Evolutionary conservation across 2,329 filamentous ascomycete species (phyloP).

Genomic region (Didymella exigua): DNA sequence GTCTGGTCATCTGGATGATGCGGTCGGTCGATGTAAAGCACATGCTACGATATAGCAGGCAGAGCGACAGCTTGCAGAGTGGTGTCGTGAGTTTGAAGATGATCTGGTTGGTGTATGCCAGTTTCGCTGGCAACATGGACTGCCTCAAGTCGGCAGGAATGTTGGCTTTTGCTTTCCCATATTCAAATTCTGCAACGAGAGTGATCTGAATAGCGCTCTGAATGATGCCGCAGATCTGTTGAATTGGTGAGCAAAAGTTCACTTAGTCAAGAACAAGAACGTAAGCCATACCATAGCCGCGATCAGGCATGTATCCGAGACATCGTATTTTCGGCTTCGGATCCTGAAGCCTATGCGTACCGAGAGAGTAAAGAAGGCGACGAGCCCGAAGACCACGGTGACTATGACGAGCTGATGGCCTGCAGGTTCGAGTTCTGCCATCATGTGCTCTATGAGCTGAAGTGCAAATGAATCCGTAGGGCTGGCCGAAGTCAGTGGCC

Average conservation of each 20-base stretch:
- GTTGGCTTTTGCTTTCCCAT: conserved; percentile 14
- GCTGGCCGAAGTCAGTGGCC: background rate
- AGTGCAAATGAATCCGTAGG: background rate
- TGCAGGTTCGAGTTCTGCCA: conserved; percentile 15
- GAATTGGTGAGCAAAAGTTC: background rate
- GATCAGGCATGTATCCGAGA: conserved; percentile 14
- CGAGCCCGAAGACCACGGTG: conserved; percentile 10
- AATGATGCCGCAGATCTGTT: conserved; percentile 10
- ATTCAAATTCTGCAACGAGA: conserved; percentile 13
- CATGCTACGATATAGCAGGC: conserved; percentile 16
- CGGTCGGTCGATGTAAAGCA: conserved; percentile 13
- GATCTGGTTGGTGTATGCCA: conserved; percentile 18
- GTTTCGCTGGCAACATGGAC: conserved; percentile 9
- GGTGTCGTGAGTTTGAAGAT: conserved; percentile 20
- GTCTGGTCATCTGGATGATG: conserved; percentile 11
- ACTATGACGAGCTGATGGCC: conserved; percentile 14
- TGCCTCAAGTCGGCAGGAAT: conserved; percentile 2
- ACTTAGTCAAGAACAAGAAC: background rate
- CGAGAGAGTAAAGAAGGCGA: conserved; percentile 1
- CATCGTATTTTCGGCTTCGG: conserved; percentile 11
- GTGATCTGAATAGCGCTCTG: conserved; percentile 18
- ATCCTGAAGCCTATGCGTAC: conserved; percentile 15
- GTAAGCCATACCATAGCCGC: conserved; percentile 12
- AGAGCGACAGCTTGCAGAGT: conserved; percentile 17
- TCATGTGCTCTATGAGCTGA: background rate